Base-by-base conservation (phyloP, 176 grass and related monocot species). In the Avena atlantica region DNA sequence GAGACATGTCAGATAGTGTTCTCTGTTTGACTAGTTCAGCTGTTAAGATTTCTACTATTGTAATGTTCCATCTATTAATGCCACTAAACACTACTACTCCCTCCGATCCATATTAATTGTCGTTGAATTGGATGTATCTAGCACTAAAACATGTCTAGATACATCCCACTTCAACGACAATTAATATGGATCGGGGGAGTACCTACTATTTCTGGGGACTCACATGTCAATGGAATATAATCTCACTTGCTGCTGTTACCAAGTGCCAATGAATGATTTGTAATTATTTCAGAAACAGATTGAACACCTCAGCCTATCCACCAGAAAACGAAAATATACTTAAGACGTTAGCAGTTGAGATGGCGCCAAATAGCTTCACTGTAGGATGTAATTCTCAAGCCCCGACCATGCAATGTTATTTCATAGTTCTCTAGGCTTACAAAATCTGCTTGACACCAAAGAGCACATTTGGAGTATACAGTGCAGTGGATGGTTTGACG, bases 321-420 rank as follows among this genome's bases (percentile, higher is more conserved):
- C 21, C 12, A 68, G 53, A 73, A 31, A 66, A 11, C 34, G 1
- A 25, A 44, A 53, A 29, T 17, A 76, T 40, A 12, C 37, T 52
- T 52, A 15, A 15, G 12, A 24, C 36, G 31, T 4, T 78, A 79
- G 31, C 66, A 78, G 27, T 77, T 81, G 53, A 70, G 17, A 85
- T 88, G 15, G 44, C 27, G 29, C 21, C 56, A 12, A 6, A 49
- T 65, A 49, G 1, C 53, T 82, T 72, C 24, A 7, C 11, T 66
- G 63, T 66, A 66, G 45, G 47, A 55, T 77, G 25, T 85, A 57
- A 53, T 52, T 82, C 78, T 64, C 20, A 53, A 63, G 31, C 17
- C 17, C 17, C 12, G 27, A 9, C 48, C 68, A 53, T 49, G 0
- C 2, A 1, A 44, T 86, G 5, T n/a, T 1, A 10, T 31, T 25